phyloP scores from a whole-genome alignment of 768 basidiomycete species.

The Hemileccinum impolitum region DNA sequence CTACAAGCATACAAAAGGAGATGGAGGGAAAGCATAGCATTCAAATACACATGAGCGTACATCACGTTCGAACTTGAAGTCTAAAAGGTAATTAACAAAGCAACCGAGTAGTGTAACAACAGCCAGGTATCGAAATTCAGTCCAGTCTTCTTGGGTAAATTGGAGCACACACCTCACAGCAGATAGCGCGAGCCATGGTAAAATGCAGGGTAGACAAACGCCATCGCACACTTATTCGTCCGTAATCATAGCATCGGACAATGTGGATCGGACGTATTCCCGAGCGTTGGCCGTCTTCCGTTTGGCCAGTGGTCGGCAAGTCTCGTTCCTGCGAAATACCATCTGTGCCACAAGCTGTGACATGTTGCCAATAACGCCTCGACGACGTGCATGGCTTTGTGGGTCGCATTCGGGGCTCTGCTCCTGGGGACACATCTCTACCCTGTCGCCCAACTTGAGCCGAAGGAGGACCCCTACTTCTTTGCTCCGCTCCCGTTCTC shows the following conservation, averaged over 20 bases:
- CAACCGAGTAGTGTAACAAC: slow-evolving; percentile 10
- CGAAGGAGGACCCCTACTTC: slow-evolving; percentile 56
- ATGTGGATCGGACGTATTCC: slow-evolving; percentile 28
- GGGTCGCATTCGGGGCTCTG: slow-evolving; percentile 22
- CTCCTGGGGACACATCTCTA: slow-evolving; percentile 22
- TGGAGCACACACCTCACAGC: slow-evolving; percentile 26
- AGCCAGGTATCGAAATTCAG: slow-evolving; percentile 16
- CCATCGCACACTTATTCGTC: slow-evolving; percentile 12
- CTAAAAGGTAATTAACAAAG: slow-evolving; percentile 13
- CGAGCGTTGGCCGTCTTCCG: slow-evolving; percentile 25
- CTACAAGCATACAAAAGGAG: slow-evolving; percentile 30
- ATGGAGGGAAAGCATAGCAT: slow-evolving; percentile 18
- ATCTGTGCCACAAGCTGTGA: slow-evolving; percentile 46
- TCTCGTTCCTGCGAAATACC: slow-evolving; percentile 43
- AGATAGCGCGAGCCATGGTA: slow-evolving; percentile 5
- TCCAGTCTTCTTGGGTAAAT: slow-evolving; percentile 12
- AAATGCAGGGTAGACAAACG: slow-evolving; percentile 6
- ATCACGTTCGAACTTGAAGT: slow-evolving; percentile 15
- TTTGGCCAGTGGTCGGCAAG: slow-evolving; percentile 36
- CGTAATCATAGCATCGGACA: slow-evolving; percentile 21
- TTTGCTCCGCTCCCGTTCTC: slow-evolving; percentile 51
- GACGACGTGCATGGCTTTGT: slow-evolving; percentile 19
- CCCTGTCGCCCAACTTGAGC: slow-evolving; percentile 44
- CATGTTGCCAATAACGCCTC: slow-evolving; percentile 27
- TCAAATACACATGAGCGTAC: slow-evolving; percentile 28